A percentile compares a stretch with the other conserved stretches of the same genome.
phyloP scores from a whole-genome alignment of 441 rosid genomes.

The Pelargonium cotyledonis region DNA sequence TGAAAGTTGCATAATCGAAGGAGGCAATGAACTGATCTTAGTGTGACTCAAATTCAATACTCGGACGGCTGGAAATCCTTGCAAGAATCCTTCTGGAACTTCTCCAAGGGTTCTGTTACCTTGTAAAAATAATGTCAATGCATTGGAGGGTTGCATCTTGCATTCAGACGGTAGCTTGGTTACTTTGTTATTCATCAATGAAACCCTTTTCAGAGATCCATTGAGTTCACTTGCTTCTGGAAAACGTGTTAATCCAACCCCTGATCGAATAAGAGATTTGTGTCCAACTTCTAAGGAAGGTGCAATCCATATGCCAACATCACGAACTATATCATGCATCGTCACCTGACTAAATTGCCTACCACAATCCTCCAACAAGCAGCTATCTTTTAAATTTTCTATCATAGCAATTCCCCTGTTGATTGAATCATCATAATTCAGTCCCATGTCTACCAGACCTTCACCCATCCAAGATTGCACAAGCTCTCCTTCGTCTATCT shows the following conservation, averaged over 20 bases:
- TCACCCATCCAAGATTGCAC: constrained; percentile 30
- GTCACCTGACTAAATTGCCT: constrained; percentile 21
- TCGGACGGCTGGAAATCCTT: constrained; percentile 20
- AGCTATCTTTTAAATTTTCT: constrained; percentile 30
- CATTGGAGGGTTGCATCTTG: constrained; percentile 13
- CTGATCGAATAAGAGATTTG: constrained; percentile 30
- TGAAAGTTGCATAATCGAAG: constrained; percentile 19
- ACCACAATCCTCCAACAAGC: constrained; percentile 30
- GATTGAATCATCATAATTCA: constrained; percentile 19
- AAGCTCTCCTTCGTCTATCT: constrained; percentile 25
- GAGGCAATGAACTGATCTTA: constrained; percentile 22
- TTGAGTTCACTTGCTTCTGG: constrained; percentile 16
- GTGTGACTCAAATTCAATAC: constrained; percentile 28
- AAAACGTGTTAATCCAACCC: constrained; percentile 22
- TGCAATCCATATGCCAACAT: constrained; percentile 35
- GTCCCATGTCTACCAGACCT: constrained; percentile 25
- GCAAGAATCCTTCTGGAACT: constrained; percentile 17
- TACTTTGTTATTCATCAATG: constrained; percentile 29
- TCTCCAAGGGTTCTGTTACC: constrained; percentile 23
- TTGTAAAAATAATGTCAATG: constrained; percentile 25
- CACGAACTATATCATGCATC: constrained; percentile 40
- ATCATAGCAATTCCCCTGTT: constrained; percentile 28
- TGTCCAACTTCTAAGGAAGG: constrained; percentile 19
- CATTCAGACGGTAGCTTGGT: not conserved
- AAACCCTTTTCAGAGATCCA: constrained; percentile 22